Conservation (phyloP, 2,329 filamentous ascomycete species). For the Aspergillus pseudotamarii region DNA sequence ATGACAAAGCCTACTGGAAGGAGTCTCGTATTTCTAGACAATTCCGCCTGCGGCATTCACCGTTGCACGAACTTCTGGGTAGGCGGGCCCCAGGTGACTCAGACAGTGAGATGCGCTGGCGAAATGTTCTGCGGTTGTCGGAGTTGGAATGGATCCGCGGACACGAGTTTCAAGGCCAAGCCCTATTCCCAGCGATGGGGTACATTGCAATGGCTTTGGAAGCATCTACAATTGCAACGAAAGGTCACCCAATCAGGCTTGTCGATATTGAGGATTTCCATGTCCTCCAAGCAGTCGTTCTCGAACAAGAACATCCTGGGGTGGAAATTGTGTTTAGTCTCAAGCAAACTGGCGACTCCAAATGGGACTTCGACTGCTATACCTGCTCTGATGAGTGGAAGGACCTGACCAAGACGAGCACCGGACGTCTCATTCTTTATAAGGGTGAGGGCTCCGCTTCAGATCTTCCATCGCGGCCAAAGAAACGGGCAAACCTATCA, state of each 20-base stretch:
- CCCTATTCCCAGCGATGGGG: background rate
- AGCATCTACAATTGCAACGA: background rate
- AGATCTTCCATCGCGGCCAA: no score
- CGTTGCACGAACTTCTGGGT: background rate
- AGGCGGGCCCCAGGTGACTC: no score
- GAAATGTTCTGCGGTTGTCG: background rate
- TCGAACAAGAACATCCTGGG: background rate
- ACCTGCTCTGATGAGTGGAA: background rate
- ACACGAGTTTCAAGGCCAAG: background rate
- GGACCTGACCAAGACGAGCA: background rate
- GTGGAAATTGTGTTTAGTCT: background rate
- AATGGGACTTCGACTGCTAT: background rate
- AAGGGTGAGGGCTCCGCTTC: background rate
- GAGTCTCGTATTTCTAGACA: background rate
- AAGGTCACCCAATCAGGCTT: background rate
- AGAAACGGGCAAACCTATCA: background rate
- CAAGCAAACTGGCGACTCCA: background rate
- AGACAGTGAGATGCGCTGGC: background rate
- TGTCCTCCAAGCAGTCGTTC: background rate
- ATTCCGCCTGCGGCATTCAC: background rate
- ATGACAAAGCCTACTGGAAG: no score
- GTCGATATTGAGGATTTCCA: background rate
- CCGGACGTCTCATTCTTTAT: background rate
- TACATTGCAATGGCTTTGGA: background rate
- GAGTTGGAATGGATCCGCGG: background rate